Evolutionary conservation across 2,329 filamentous ascomycete genomes (phyloP), one percentile per base, ranked within the genome.

Genomic region (Xylariaceae sp.): DNA sequence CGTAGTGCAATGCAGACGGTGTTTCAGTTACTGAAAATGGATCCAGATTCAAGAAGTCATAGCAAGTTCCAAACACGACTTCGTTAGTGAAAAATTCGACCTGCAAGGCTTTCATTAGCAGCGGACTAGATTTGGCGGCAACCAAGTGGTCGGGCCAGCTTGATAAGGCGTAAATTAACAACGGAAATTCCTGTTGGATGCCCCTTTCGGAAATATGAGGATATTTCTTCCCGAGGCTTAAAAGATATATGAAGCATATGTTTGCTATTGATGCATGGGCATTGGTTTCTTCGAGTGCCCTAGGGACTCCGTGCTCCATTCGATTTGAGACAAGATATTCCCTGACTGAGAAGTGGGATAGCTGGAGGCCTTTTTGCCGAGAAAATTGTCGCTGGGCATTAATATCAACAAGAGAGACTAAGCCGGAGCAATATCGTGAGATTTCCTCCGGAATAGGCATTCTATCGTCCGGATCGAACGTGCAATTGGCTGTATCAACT

Each of bases 321-420:
- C 55, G 55, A n/a, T 52, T 16, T 31, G 66, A 68, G n/a, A 42
- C 48, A 10, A 68, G 54, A 45, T 64, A 69, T 36, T 68, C 63
- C 50, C 63, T 66, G 22, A 67, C 62, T 11, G 64, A 66, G 16
- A 63, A 65, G 58, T 71, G 66, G 7, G 65, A 62, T 6, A 69
- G 54, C 28, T 53, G 61, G 42, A 63, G 54, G 31, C 51, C 45
- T 3, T n/a, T 44, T 11, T 14, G 6, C 51, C 38, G 19, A n/a
- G 10, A 38, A 17, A 16, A 53, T 13, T n/a, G 36, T 31, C n/a
- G 28, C 22, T 7, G 7, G 22, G 22, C 4, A 28, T 7, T 28
- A 17, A 28, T 44, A 11, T 47, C 44, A 5, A 45, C 54, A 31
- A 58, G 33, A 22, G 58, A 42, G 28, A 66, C 57, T 17, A 69